These are phyloP conservation scores for Moelleriella libera DNA, from an alignment of 2,329 filamentous ascomycete species.

Conservation along the genomic window DNA sequence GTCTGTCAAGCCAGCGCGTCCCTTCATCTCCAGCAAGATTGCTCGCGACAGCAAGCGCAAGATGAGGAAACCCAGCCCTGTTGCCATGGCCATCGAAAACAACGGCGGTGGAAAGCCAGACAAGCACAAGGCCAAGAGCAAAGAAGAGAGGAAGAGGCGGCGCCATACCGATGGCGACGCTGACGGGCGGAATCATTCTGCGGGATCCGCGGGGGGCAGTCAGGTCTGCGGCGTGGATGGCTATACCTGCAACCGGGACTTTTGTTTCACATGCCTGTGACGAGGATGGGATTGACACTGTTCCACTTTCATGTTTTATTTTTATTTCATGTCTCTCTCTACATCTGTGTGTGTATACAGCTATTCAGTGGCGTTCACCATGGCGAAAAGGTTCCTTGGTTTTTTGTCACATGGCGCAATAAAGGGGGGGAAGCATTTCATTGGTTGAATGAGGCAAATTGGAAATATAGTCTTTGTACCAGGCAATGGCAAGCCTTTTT, in stretches of 20 bases:
- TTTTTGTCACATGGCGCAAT: too few relatives aligned
- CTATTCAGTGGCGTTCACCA: too few relatives aligned
- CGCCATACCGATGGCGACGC: slow-evolving; percentile 2
- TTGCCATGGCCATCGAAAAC: not conserved
- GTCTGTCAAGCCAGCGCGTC: slow-evolving; percentile 5
- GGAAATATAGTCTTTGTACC: too few relatives aligned
- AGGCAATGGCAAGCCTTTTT: too few relatives aligned
- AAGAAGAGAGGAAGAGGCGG: slow-evolving; percentile 2
- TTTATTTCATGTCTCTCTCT: too few relatives aligned
- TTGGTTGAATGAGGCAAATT: too few relatives aligned
- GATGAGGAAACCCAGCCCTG: slow-evolving; percentile 14
- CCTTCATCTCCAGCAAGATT: slow-evolving; percentile 6
- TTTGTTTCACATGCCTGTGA: slow-evolving; percentile 43
- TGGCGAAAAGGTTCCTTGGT: too few relatives aligned
- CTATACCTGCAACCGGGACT: slow-evolving; percentile 40
- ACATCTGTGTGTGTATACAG: too few relatives aligned
- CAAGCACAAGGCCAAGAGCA: slow-evolving; percentile 2
- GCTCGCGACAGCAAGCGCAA: slow-evolving; percentile 9
- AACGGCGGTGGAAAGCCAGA: slow-evolving; percentile 1
- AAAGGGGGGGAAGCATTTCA: too few relatives aligned
- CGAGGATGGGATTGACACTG: not conserved
- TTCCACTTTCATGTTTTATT: too few relatives aligned
- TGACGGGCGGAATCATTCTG: slow-evolving; percentile 25
- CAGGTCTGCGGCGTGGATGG: slow-evolving; percentile 40
- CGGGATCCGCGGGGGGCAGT: slow-evolving; percentile 9